Evolutionary conservation across 129 eudicot species (phyloP).

Genomic region (Centaurea solstitialis): DNA sequence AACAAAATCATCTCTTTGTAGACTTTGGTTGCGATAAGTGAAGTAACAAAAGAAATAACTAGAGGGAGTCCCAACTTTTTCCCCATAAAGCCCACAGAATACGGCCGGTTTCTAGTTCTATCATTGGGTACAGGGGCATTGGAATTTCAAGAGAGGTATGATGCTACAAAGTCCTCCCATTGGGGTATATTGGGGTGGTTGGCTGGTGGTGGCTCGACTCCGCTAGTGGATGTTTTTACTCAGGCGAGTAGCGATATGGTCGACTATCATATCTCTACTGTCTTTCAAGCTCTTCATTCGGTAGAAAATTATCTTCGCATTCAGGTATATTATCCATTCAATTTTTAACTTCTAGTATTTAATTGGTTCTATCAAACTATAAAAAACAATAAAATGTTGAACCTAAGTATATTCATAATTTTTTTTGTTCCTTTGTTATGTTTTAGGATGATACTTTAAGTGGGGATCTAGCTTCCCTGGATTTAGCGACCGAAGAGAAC

Average conservation of each 20-base stretch:
- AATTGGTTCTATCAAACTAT: not conserved
- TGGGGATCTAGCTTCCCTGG: conserved; percentile 35
- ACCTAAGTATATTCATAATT: not conserved
- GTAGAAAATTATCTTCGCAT: conserved; percentile 51
- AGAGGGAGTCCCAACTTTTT: conserved; percentile 29
- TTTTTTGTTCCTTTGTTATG: not conserved
- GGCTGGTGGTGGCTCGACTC: conserved; percentile 41
- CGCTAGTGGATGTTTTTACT: conserved; percentile 37
- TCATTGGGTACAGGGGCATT: conserved; percentile 61
- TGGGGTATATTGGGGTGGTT: conserved; percentile 73
- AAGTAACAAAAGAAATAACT: conserved; percentile 46
- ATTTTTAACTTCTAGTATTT: too few relatives aligned
- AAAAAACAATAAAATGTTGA: not conserved
- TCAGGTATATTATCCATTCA: conserved; percentile 30
- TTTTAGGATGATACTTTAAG: conserved; percentile 48
- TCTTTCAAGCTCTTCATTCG: conserved; percentile 47
- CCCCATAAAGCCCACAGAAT: conserved; percentile 39
- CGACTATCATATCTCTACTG: conserved; percentile 38
- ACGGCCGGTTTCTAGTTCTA: conserved; percentile 45
- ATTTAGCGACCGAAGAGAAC: conserved; percentile 41
- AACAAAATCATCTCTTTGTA: not conserved
- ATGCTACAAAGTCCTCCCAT: conserved; percentile 36
- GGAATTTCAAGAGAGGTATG: conserved; percentile 36
- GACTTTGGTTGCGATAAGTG: conserved; percentile 53
- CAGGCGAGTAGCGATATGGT: conserved; percentile 53